A percentile compares a stretch with the other conserved stretches of the same genome.
Evolutionary conservation across 176 grass and related monocot genomes (phyloP).

Genomic region (Chloris gayana): DNA sequence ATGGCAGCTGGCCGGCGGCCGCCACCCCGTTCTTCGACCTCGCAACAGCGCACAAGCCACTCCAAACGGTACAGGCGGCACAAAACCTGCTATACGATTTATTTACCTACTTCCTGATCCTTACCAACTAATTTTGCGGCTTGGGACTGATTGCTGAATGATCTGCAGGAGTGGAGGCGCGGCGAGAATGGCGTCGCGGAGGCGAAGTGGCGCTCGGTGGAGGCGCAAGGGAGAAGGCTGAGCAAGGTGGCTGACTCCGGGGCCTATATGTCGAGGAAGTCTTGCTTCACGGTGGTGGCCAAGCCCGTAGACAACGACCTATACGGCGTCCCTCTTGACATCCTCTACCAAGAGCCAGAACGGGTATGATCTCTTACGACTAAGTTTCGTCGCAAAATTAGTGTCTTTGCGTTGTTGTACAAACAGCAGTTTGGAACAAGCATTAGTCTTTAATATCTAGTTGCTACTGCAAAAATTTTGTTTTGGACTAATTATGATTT

Average conservation of each 20-base stretch:
- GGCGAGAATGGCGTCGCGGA: background rate
- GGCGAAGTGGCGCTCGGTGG: background rate
- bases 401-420: no score
- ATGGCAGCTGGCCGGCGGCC: background rate
- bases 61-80: background rate
- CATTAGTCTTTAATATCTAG: no score
- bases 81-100: background rate
- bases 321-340: conserved; percentile 47
- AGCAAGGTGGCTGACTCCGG: conserved; percentile 13
- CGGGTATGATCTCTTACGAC: conserved; percentile 32
- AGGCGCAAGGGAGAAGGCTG: conserved; percentile 5
- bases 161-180: background rate
- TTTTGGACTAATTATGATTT: no score
- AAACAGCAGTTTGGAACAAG: no score
- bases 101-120: no score
- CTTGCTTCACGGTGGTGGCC: background rate
- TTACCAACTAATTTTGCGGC: background rate
- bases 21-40: conserved; percentile 17
- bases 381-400: no score
- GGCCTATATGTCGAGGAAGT: no score
- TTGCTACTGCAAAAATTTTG: no score
- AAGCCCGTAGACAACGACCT: conserved; percentile 48
- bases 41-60: background rate
- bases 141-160: background rate
- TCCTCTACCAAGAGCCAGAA: conserved; percentile 40